Percentiles rank a stretch among this genome's conserved stretches.
phyloP scores from a whole-genome alignment of 2,329 filamentous ascomycete genomes.

The Trichophyton schoenleinii region DNA sequence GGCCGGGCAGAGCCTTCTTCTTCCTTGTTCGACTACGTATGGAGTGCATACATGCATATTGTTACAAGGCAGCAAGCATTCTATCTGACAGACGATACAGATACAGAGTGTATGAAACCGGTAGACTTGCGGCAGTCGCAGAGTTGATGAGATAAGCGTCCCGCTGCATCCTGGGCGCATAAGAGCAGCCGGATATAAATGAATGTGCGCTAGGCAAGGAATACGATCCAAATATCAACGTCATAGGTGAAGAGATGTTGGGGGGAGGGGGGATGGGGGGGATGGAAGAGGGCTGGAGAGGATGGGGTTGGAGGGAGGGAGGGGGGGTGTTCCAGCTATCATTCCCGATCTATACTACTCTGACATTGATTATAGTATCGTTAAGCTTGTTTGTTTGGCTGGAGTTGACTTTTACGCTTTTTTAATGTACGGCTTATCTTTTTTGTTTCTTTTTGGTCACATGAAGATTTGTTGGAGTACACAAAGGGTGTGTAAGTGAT shows the following conservation, averaged over 20 bases:
- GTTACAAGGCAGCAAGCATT: too few relatives aligned
- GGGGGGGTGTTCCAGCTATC: too few relatives aligned
- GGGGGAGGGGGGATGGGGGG: neutral
- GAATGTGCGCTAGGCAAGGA: neutral
- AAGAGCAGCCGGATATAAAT: neutral
- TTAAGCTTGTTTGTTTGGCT: neutral
- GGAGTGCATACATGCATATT: neutral
- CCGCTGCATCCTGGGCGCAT: neutral
- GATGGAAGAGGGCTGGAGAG: neutral
- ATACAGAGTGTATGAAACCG: neutral
- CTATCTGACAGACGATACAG: too few relatives aligned
- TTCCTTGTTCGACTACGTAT: neutral
- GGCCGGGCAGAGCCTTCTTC: neutral
- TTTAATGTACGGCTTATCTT: neutral
- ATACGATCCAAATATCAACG: neutral
- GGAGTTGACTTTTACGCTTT: neutral
- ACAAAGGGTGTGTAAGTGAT: neutral
- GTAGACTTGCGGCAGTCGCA: neutral
- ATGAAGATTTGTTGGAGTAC: neutral
- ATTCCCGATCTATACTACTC: too few relatives aligned
- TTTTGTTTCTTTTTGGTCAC: neutral
- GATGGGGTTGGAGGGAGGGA: too few relatives aligned
- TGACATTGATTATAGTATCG: neutral
- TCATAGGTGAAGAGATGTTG: neutral
- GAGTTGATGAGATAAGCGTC: conserved; percentile 1